Conservation (phyloP, 1,284 basidiomycete species). For the Microbotryum silenes-acaulis region DNA sequence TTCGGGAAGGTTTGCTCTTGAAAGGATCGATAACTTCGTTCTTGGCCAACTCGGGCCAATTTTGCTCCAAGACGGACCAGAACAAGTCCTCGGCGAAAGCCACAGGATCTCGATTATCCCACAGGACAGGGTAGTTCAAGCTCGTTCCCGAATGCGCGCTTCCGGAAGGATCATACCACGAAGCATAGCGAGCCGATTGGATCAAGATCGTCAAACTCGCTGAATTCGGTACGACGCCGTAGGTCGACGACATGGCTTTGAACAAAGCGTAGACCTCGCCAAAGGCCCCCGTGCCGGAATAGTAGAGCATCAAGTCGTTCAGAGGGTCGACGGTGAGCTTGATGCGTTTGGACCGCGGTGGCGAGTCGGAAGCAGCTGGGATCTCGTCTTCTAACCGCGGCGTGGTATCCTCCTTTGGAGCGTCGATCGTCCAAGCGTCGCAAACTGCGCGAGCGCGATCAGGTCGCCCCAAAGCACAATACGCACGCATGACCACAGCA, state of each 20-base stretch:
- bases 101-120: constrained; percentile 4
- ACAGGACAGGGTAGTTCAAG: constrained; percentile 34
- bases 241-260: constrained; percentile 52
- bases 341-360: constrained; percentile 5
- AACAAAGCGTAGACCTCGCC: constrained; percentile 57
- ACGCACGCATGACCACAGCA: too few relatives aligned
- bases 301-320: constrained; percentile 52
- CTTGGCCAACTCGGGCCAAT: not conserved
- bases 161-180: not conserved
- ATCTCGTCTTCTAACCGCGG: too few relatives aligned
- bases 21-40: not conserved
- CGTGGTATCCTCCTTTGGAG: too few relatives aligned
- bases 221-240: constrained; percentile 51
- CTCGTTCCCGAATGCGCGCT: constrained; percentile 40
- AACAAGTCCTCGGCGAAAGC: constrained; percentile 7
- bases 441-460: too few relatives aligned
- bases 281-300: constrained; percentile 50
- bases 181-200: constrained; percentile 43
- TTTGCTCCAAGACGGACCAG: constrained; percentile 6
- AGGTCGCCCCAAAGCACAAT: too few relatives aligned
- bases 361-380: too few relatives aligned
- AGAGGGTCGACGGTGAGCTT: constrained; percentile 29
- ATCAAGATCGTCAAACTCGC: constrained; percentile 55
- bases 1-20: not conserved
- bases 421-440: too few relatives aligned